Conservation (phyloP, 2,329 filamentous ascomycete genomes). For the Phoma sp. region DNA sequence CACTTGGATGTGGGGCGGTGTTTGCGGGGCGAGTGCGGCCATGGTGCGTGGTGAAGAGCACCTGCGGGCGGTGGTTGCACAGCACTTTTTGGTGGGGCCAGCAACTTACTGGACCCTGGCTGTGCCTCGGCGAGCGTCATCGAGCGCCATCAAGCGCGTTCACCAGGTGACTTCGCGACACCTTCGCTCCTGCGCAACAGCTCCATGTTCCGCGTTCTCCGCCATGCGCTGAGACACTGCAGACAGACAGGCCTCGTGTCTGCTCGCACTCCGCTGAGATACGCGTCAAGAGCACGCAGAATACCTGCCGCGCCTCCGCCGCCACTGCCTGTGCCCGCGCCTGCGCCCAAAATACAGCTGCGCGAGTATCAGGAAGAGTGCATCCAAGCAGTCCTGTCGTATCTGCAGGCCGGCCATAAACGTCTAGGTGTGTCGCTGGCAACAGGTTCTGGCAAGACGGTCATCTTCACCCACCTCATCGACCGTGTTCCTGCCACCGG, state of each 20-base stretch:
- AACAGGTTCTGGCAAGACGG: slow-evolving; percentile 89
- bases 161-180: slow-evolving; percentile 27
- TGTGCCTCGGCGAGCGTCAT: slow-evolving; percentile 19
- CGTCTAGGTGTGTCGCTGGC: slow-evolving; percentile 85
- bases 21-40: slow-evolving; percentile 10
- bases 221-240: slow-evolving; percentile 40
- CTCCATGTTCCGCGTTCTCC: slow-evolving; percentile 41
- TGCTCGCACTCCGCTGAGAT: slow-evolving; percentile 17
- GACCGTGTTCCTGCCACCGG: slow-evolving; percentile 70
- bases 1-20: not conserved
- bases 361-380: slow-evolving; percentile 92
- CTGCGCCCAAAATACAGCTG: slow-evolving; percentile 59
- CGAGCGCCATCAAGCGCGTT: slow-evolving; percentile 16
- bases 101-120: slow-evolving; percentile 7
- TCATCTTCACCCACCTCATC: slow-evolving; percentile 96
- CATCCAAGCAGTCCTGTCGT: slow-evolving; percentile 78
- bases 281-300: slow-evolving; percentile 25
- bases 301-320: slow-evolving; percentile 7
- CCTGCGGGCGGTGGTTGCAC: not conserved
- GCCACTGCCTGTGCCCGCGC: slow-evolving; percentile 14
- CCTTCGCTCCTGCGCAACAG: slow-evolving; percentile 20
- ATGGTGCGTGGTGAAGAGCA: slow-evolving; percentile 21
- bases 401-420: slow-evolving; percentile 75
- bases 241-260: slow-evolving; percentile 20
- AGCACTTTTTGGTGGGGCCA: slow-evolving; percentile 17